phyloP scores from a whole-genome alignment of 257 asterid species.

The Rehmannia glutinosa region DNA sequence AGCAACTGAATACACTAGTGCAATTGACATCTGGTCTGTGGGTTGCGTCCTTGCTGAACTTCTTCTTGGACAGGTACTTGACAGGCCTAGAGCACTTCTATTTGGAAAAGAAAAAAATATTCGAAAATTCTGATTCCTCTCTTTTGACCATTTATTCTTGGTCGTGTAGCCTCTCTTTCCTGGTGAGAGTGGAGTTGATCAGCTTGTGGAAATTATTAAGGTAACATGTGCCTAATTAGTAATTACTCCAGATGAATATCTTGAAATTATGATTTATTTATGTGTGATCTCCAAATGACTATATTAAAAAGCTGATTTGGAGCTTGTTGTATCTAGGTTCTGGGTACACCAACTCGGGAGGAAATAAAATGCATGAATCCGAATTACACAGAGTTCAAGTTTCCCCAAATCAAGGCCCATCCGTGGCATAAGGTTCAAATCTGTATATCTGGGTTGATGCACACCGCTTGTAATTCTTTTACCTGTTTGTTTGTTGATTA shows the following conservation, averaged over 20 bases:
- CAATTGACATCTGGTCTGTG: constrained; percentile 85
- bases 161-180: constrained; percentile 67
- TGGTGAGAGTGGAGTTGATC: constrained; percentile 90
- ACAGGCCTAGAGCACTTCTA: not conserved
- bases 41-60: constrained; percentile 91
- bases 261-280: not conserved
- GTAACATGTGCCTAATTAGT: constrained; percentile 25
- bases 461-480: not conserved
- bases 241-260: not conserved
- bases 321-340: constrained; percentile 36
- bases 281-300: not conserved
- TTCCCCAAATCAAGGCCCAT: constrained; percentile 87
- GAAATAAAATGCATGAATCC: constrained; percentile 93
- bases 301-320: not conserved
- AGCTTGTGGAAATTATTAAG: constrained; percentile 87
- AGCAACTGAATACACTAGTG: constrained; percentile 75
- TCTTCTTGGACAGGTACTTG: constrained; percentile 81
- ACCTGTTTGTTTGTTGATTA: not conserved
- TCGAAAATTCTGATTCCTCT: not conserved
- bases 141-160: constrained; percentile 4
- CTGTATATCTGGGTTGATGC: not conserved
- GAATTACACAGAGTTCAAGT: constrained; percentile 79
- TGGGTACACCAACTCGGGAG: constrained; percentile 88
- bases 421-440: constrained; percentile 82
- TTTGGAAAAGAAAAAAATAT: not conserved